These are phyloP conservation scores for Torulaspora maleeae DNA, from an alignment of 805 yeast species.

Conservation along the genomic window DNA sequence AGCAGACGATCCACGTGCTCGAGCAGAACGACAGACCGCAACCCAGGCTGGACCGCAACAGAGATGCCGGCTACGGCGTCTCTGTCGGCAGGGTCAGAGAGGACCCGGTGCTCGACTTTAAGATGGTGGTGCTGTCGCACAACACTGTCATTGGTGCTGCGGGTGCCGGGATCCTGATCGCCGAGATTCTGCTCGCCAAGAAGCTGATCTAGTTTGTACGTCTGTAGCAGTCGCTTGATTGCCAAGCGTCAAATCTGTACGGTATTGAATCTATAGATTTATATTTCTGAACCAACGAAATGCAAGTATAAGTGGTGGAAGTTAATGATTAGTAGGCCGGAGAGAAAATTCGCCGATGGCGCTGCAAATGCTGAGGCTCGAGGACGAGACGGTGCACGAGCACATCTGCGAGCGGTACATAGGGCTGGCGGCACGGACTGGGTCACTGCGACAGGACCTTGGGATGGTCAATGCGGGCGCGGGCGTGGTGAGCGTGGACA, in stretches of 20 bases:
- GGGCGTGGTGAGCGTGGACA: slow-evolving; percentile 17
- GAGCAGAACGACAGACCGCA: slow-evolving; percentile 95
- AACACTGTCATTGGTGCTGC: slow-evolving; percentile 99
- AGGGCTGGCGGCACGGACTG: slow-evolving; percentile 18
- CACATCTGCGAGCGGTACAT: slow-evolving; percentile 34
- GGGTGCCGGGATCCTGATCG: slow-evolving; percentile 94
- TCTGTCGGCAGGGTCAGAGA: slow-evolving; percentile 91
- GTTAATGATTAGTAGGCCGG: not conserved
- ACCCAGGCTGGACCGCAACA: slow-evolving; percentile 93
- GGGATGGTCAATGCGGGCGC: slow-evolving; percentile 26
- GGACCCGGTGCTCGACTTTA: slow-evolving; percentile 88
- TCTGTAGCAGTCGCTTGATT: too few species aligned
- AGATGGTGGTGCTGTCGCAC: slow-evolving; percentile 96
- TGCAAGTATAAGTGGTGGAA: too few species aligned
- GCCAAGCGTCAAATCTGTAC: too few species aligned
- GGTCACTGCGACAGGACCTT: slow-evolving; percentile 30
- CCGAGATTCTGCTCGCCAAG: slow-evolving; percentile 80
- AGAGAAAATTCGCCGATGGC: slow-evolving; percentile 2
- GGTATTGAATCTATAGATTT: too few species aligned
- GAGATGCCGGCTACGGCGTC: slow-evolving; percentile 91
- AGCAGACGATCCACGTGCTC: slow-evolving; percentile 83
- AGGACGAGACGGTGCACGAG: slow-evolving; percentile 27
- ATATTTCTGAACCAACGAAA: too few species aligned
- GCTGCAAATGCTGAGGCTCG: slow-evolving; percentile 4
- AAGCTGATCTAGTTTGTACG: slow-evolving; percentile 61